These are phyloP conservation scores for Russula ochroleuca DNA, from an alignment of 768 basidiomycete species.

Conservation along the genomic window DNA sequence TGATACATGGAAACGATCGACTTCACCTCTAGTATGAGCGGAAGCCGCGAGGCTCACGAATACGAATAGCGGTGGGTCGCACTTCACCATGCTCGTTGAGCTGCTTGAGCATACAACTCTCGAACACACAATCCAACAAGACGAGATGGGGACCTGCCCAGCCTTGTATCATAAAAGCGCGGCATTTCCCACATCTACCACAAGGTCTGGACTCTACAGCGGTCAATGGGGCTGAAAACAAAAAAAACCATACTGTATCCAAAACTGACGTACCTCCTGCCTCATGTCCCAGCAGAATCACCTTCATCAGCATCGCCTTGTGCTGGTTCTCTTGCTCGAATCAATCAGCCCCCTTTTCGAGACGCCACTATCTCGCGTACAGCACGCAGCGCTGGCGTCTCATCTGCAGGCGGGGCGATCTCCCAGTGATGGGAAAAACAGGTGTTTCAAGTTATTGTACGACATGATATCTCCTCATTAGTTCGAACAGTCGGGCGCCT, in stretches of 20 bases:
- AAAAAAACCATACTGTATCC: not conserved
- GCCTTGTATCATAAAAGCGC: too few relatives aligned
- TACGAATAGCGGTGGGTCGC: too few relatives aligned
- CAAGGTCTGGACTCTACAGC: too few relatives aligned
- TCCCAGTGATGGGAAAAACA: not conserved
- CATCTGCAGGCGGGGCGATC: not conserved
- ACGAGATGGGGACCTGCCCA: too few relatives aligned
- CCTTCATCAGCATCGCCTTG: slow-evolving; percentile 25
- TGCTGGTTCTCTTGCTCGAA: slow-evolving; percentile 19
- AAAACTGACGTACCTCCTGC: slow-evolving; percentile 7
- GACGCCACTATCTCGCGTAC: slow-evolving; percentile 25
- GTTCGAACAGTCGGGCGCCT: not conserved
- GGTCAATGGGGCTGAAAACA: too few relatives aligned
- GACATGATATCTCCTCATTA: not conserved
- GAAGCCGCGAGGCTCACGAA: too few relatives aligned
- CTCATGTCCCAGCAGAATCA: slow-evolving; percentile 28
- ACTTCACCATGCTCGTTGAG: too few relatives aligned
- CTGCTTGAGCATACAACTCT: too few relatives aligned
- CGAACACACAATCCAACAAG: too few relatives aligned
- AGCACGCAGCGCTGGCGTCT: slow-evolving; percentile 29
- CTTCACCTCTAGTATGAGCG: too few relatives aligned
- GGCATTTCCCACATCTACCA: too few relatives aligned
- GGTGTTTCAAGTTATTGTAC: not conserved
- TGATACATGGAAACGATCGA: too few relatives aligned
- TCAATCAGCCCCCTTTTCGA: slow-evolving; percentile 29